These are phyloP conservation scores for Aurantiochytrium sp. DNA, from an alignment of 108 stramenopile genomes.

Conservation along the genomic window DNA sequence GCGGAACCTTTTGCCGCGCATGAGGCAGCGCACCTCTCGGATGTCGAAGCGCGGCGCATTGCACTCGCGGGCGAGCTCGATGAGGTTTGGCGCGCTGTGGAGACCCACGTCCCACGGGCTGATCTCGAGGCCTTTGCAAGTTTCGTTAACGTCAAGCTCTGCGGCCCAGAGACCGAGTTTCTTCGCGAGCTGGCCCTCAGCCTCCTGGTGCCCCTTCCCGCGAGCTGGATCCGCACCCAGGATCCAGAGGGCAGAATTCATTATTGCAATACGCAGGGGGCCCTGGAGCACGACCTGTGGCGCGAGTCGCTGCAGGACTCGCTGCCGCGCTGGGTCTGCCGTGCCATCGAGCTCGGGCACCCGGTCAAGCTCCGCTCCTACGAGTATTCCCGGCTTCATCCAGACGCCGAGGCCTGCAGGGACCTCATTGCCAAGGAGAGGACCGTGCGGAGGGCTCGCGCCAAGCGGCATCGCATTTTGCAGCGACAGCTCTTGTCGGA, in stretches of 20 bases:
- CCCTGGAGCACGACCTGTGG: background rate
- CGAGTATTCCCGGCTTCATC: background rate
- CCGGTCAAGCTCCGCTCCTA: background rate
- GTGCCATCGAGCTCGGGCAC: background rate
- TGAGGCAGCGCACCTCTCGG: no score
- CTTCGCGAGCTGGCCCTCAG: background rate
- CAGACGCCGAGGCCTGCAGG: background rate
- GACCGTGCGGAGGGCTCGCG: background rate
- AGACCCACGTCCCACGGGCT: background rate
- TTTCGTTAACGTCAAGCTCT: background rate
- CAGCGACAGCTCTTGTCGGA: background rate
- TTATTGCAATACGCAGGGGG: background rate
- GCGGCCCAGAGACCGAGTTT: background rate
- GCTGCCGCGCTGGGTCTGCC: background rate
- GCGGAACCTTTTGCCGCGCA: no score
- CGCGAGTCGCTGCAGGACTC: background rate
- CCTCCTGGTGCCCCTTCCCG: background rate
- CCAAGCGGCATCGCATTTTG: background rate
- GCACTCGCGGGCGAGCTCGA: background rate
- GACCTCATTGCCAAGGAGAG: background rate
- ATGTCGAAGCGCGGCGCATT: background rate
- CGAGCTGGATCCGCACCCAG: background rate
- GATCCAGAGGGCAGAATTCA: background rate
- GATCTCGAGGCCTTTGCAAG: background rate
- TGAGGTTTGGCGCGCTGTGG: background rate